Conservation (phyloP, 495 filamentous ascomycete genomes). For the Lichenothelia convexa region DNA sequence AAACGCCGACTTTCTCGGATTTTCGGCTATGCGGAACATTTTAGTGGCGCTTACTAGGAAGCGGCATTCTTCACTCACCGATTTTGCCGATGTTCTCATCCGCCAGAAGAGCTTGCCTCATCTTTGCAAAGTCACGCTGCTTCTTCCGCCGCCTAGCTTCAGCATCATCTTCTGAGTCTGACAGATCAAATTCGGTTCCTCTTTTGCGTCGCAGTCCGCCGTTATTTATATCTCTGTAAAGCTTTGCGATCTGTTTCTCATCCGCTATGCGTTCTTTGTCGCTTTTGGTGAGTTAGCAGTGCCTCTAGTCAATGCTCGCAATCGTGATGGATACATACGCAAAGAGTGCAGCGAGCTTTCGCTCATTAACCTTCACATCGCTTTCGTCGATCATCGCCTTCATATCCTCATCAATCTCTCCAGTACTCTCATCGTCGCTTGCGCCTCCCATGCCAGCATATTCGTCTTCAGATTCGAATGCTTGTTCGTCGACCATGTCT, state of each 20-base stretch:
- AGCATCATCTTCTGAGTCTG: conserved; percentile 60
- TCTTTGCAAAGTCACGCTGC: conserved; percentile 72
- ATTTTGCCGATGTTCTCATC: conserved; percentile 84
- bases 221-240: conserved; percentile 80
- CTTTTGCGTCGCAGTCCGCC: conserved; percentile 67
- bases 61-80: no score
- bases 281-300: conserved; percentile 18
- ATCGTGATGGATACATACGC: conserved; percentile 42
- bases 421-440: conserved; percentile 67
- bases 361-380: conserved; percentile 53
- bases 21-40: no score
- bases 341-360: conserved; percentile 65
- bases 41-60: no score
- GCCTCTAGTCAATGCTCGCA: neutral
- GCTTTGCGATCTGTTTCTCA: conserved; percentile 72
- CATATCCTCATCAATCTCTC: conserved; percentile 49
- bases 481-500: conserved; percentile 78
- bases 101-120: conserved; percentile 74
- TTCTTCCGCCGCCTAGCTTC: conserved; percentile 63
- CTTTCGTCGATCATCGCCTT: conserved; percentile 81
- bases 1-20: conserved; percentile 82
- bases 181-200: conserved; percentile 55
- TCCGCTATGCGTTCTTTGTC: conserved; percentile 49
- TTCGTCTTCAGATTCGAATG: conserved; percentile 95
- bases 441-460: conserved; percentile 86